phyloP scores from a whole-genome alignment of 2,329 filamentous ascomycete genomes.

The Epichloe uncinata region DNA sequence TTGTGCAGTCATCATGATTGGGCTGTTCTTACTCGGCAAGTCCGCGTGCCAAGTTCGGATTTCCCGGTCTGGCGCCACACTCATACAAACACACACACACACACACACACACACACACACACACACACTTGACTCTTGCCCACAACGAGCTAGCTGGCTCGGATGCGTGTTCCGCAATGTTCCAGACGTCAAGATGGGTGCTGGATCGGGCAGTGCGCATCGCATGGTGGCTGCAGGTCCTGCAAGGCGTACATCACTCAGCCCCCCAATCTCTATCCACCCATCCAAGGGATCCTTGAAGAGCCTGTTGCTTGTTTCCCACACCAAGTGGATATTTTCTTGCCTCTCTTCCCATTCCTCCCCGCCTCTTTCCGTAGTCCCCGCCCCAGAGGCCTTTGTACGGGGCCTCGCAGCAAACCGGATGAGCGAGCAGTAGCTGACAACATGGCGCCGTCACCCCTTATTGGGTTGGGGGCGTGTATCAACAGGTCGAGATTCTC shows the following conservation, averaged over 20 bases:
- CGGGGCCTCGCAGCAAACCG: not conserved
- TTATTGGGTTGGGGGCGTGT: not conserved
- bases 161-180: not conserved
- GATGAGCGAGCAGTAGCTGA: conserved; percentile 4
- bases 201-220: not conserved
- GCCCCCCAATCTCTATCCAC: not conserved
- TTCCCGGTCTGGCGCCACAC: no score
- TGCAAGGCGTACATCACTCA: not conserved
- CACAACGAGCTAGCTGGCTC: not conserved
- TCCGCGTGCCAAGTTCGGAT: no score
- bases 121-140: not conserved
- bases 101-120: no score
- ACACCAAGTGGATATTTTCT: not conserved
- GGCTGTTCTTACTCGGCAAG: no score
- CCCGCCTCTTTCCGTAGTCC: not conserved
- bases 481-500: conserved; percentile 75
- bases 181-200: not conserved
- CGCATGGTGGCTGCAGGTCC: conserved; percentile 1
- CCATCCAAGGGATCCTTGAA: not conserved
- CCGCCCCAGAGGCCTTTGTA: not conserved
- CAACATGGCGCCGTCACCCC: not conserved
- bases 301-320: not conserved
- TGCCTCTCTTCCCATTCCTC: not conserved
- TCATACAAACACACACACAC: no score
- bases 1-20: no score